phyloP scores from a whole-genome alignment of 2,329 filamentous ascomycete genomes.

The Leptographium lundbergii region DNA sequence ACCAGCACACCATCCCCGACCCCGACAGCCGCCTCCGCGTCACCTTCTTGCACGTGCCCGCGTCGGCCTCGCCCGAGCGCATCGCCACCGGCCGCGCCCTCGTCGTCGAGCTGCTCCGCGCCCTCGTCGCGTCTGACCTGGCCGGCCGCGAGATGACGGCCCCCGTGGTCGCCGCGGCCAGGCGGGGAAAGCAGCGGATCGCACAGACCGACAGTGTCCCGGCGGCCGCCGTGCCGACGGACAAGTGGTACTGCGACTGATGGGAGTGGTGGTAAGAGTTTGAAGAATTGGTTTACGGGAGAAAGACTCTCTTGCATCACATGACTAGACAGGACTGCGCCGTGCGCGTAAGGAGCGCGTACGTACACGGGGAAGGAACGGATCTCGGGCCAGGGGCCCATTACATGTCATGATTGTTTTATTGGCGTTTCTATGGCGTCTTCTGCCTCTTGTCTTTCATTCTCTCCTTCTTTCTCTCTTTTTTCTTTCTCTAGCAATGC shows the following conservation, averaged over 20 bases:
- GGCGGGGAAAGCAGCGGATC: conserved; percentile 1
- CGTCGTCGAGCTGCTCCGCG: conserved; percentile 40
- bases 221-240: conserved; percentile 1
- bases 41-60: conserved; percentile 62
- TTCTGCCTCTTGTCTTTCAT: too few relatives aligned
- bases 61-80: conserved; percentile 35
- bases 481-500: not conserved
- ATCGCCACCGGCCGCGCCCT: conserved; percentile 38
- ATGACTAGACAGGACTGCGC: too few relatives aligned
- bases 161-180: too few relatives aligned
- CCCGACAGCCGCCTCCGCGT: conserved; percentile 30
- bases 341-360: too few relatives aligned
- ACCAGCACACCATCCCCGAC: not conserved
- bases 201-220: not conserved
- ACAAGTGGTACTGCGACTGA: conserved; percentile 9
- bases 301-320: too few relatives aligned
- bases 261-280: too few relatives aligned
- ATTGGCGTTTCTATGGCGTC: too few relatives aligned
- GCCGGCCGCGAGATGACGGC: not conserved
- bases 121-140: conserved; percentile 40
- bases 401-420: too few relatives aligned
- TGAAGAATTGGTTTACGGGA: too few relatives aligned
- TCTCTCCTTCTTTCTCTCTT: too few relatives aligned
- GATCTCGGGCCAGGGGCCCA: too few relatives aligned
- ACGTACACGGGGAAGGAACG: too few relatives aligned